A percentile compares a stretch with the other conserved stretches of the same genome.
Evolutionary conservation across 805 yeast genomes (phyloP).

Genomic region (Candida nonsorbophila): DNA sequence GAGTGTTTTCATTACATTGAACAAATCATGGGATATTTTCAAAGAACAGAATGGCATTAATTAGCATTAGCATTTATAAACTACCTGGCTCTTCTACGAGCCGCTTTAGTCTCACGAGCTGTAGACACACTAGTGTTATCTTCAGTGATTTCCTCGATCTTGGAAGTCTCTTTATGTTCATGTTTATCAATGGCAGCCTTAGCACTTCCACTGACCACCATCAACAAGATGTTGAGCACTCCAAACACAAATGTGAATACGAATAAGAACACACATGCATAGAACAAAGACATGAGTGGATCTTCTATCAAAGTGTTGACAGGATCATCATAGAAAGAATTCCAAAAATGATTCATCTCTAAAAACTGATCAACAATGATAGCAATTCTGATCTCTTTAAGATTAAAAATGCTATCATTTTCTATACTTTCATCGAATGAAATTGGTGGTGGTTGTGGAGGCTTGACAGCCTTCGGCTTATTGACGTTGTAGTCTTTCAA

Average conservation of each 20-base stretch:
- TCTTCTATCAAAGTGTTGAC: slow-evolving; percentile 34
- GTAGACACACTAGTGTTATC: slow-evolving; percentile 1
- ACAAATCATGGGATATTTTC: slow-evolving; percentile 86
- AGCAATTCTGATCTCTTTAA: slow-evolving; percentile 11
- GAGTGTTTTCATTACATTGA: slow-evolving; percentile 75
- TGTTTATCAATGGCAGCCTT: slow-evolving; percentile 2
- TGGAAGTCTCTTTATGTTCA: slow-evolving; percentile 5
- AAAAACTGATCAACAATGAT: slow-evolving; percentile 15
- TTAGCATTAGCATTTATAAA: slow-evolving; percentile 1
- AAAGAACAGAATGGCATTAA: slow-evolving; percentile 45
- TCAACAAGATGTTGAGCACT: slow-evolving; percentile 28
- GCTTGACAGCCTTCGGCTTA: slow-evolving; percentile 37
- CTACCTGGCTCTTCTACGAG: slow-evolving; percentile 4
- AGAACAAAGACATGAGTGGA: slow-evolving; percentile 48
- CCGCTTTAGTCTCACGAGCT: neutral
- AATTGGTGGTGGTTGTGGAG: slow-evolving; percentile 41
- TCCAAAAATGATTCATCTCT: slow-evolving; percentile 26
- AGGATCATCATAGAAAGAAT: slow-evolving; percentile 42
- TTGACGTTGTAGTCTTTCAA: slow-evolving; percentile 32
- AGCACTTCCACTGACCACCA: slow-evolving; percentile 9
- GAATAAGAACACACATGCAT: slow-evolving; percentile 37
- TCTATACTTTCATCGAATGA: slow-evolving; percentile 29
- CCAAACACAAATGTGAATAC: slow-evolving; percentile 40
- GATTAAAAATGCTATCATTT: slow-evolving; percentile 8
- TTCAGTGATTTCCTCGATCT: slow-evolving; percentile 9